Evolutionary conservation across 805 yeast genomes (phyloP), one percentile per base, ranked within the genome.

Genomic region (Grigorovia humatica): DNA sequence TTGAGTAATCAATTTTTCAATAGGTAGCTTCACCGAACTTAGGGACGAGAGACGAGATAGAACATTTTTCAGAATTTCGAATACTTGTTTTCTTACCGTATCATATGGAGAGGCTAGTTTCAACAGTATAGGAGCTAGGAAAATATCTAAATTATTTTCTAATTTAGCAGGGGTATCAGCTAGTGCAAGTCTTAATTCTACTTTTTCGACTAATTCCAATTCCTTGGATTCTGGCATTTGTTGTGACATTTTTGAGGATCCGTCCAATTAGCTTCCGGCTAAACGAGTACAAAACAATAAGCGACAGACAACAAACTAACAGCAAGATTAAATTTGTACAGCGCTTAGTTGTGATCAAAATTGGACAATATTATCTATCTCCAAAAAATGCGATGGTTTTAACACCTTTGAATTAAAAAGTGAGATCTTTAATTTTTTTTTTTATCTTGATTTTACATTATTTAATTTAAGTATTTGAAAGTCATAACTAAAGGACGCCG

Each of bases 171-270:
- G 85, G 0, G 82, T 72, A 48, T 78, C 79, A 0, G 97, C 87
- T 44, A 91, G 70, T 1, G 95, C 91, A 18, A 91, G 73, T 43
- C 88, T 73, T 48, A 90, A 76, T 65, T 90, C 97, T 1, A 87
- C 96, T 62, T 82, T 85, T 59, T 82, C 81, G 42, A 87, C 75
- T 52, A 86, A 68, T 1, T 77, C 73, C 47, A 82, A 66, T 60
- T 87, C 95, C 41, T 75, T 69, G 43, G 68, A 74, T 55, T 48
- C 50, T n/a, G 46, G n/a, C 30, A 44, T 9, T 32, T 18, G 47
- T 13, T 20, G 15, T 12, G 40, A 23, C 47, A 44, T 44, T 8
- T 13, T 38, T 38, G 27, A 6, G 3, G 27, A 23, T 23, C 27
- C 27, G 3, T 23, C 6, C 27, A 23, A n/a, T 6, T 23, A 6